Base-by-base conservation (phyloP, 148 eudicot species). In the Silene uniflora region DNA sequence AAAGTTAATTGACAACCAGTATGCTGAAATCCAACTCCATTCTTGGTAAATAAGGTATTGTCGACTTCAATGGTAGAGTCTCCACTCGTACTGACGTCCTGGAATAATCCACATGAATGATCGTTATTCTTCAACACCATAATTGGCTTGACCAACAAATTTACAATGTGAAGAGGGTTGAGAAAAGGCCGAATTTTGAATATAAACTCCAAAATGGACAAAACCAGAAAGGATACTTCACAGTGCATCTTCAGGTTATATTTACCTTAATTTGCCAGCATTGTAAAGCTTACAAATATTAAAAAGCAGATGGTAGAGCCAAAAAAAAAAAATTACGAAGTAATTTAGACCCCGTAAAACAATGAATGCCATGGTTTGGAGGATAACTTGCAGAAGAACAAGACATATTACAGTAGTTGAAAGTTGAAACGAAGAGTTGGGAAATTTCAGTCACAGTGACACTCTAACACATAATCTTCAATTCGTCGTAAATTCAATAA, bases 101-200 rank as follows among this genome's bases (percentile, higher is more conserved):
- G 72, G 84, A 78, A 52, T n/a, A 71, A 54, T 63, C 87, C 87
- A 71, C 76, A 84, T 73, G 81, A 81, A 79, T 32, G 72, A 77
- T 77, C 87, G 69, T 85, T 89, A 71, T 75, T 73, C 80, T 81
- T 86, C 59, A 78, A 79, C 70, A 69, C 83, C 85, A 80, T 83
- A 23, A 77, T 65, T 76, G 69, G 71, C 77, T 62, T 52, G 17
- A 52, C 56, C 5, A 12, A 52, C 16, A 52, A 52, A 72, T 27
- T 73, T 71, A 62, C 39, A 71, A 82, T 78, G 89, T 74, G 81
- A 74, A 77, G 87, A 85, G 69, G 19, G 56, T 12, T 23, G 25
- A 74, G 32, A 74, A 86, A 70, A 39, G 17, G 62, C 62, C 10
- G 10, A 18, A 59, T 59, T 59, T 18, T 59, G n/a, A 59, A 18